These are phyloP conservation scores for Neospermospora avenae DNA, from an alignment of 2,329 filamentous ascomycete species.

Conservation along the genomic window DNA sequence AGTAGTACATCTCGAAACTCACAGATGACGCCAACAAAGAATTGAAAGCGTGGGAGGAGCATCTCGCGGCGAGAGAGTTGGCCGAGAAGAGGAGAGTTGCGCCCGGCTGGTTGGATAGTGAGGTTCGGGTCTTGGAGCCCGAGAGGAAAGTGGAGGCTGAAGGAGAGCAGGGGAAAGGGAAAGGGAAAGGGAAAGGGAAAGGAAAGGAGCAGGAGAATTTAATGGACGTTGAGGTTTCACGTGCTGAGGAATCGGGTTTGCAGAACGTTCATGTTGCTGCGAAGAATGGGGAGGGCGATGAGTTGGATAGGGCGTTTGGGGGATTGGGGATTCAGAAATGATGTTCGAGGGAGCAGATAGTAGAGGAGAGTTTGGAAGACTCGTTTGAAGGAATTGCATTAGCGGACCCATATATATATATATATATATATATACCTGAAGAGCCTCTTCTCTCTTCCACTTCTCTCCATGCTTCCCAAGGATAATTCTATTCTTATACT, in stretches of 20 bases:
- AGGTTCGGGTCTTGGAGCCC: conserved; percentile 65
- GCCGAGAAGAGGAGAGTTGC: conserved; percentile 77
- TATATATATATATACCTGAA: too few species aligned
- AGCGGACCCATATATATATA: not conserved
- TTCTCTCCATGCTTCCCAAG: too few species aligned
- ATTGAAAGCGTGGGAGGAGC: conserved; percentile 67
- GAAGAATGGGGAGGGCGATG: conserved; percentile 46
- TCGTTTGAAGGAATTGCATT: too few species aligned
- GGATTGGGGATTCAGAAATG: conserved; percentile 40
- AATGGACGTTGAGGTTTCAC: conserved; percentile 35
- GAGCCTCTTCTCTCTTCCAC: too few species aligned
- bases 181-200: not conserved
- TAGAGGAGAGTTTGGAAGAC: not conserved
- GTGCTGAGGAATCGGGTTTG: conserved; percentile 32
- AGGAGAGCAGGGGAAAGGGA: conserved; percentile 17
- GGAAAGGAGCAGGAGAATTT: conserved; percentile 23
- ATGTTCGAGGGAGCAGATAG: not conserved
- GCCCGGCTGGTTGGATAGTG: conserved; percentile 77
- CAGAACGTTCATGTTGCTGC: conserved; percentile 37
- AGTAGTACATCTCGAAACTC: conserved; percentile 71
- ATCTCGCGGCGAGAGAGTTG: conserved; percentile 61
- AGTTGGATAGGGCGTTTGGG: conserved; percentile 52
- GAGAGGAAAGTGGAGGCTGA: conserved; percentile 44
- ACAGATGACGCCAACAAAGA: conserved; percentile 65
- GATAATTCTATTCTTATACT: too few species aligned